A percentile compares a stretch with the other conserved stretches of the same genome.
Conservation (phyloP, 2,329 filamentous ascomycete species). For the Alternaria triticina region DNA sequence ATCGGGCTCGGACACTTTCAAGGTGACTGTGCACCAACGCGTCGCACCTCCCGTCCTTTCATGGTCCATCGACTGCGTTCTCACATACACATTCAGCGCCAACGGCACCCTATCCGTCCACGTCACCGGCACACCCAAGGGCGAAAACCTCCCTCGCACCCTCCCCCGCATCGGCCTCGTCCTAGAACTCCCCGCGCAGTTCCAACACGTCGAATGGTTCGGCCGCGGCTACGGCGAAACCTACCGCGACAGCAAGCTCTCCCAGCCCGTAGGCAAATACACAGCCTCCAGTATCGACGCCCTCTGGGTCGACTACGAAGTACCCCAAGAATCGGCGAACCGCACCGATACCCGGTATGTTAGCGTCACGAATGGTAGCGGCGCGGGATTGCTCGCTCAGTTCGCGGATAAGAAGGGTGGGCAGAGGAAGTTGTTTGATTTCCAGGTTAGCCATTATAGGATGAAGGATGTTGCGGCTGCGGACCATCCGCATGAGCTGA, state of each 20-base stretch:
- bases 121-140: conserved; percentile 54
- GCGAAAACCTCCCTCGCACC: conserved; percentile 59
- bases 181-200: conserved; percentile 56
- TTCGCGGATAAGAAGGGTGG: conserved; percentile 31
- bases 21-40: conserved; percentile 55
- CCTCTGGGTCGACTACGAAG: conserved; percentile 67
- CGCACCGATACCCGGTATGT: conserved; percentile 67
- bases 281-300: conserved; percentile 55
- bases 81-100: conserved; percentile 60
- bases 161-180: conserved; percentile 69
- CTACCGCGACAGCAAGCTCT: conserved; percentile 70
- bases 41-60: conserved; percentile 66
- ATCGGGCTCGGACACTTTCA: conserved; percentile 27
- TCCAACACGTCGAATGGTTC: conserved; percentile 64
- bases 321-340: conserved; percentile 73
- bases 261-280: conserved; percentile 60
- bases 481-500: conserved; percentile 68
- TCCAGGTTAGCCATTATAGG: conserved; percentile 63
- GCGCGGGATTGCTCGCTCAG: conserved; percentile 29
- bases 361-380: conserved; percentile 26
- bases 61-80: conserved; percentile 55
- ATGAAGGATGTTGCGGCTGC: conserved; percentile 62
- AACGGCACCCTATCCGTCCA: conserved; percentile 56
- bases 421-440: conserved; percentile 48
- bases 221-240: conserved; percentile 70